phyloP scores from a whole-genome alignment of 345 rosid genomes.

The Boechera retrofracta region DNA sequence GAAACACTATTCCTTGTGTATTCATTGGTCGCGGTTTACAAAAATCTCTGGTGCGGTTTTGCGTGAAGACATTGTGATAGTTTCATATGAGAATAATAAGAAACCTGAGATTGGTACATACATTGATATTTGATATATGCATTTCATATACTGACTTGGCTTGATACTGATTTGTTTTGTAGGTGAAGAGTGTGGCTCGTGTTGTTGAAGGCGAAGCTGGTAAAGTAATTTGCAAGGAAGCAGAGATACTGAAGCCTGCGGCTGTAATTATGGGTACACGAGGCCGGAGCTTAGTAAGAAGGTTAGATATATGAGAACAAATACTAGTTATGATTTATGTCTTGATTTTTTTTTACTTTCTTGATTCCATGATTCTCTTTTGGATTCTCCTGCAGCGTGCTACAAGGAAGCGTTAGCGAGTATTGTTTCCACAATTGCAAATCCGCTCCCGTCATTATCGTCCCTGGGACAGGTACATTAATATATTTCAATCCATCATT shows the following conservation, averaged over 20 bases:
- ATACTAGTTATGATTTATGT: background rate
- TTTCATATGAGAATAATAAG: background rate
- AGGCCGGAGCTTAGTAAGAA: conserved; percentile 83
- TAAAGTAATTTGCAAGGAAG: conserved; percentile 79
- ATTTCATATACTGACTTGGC: background rate
- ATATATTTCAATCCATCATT: background rate
- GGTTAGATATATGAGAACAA: conserved; percentile 45
- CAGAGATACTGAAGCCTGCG: conserved; percentile 79
- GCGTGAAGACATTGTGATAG: background rate
- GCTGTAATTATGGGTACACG: conserved; percentile 92
- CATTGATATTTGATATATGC: background rate
- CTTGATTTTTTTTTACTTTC: background rate
- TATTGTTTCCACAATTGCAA: conserved; percentile 84
- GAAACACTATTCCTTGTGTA: background rate
- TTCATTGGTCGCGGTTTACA: background rate
- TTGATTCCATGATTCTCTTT: conserved; percentile 4
- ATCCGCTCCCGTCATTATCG: conserved; percentile 74
- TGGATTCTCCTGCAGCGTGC: conserved; percentile 52
- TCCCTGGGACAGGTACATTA: conserved; percentile 77
- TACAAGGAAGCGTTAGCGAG: conserved; percentile 84
- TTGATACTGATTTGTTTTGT: conserved; percentile 12
- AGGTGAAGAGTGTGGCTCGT: conserved; percentile 72
- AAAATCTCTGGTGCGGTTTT: background rate
- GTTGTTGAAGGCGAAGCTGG: conserved; percentile 85
- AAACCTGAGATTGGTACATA: background rate